A percentile compares a stretch with the other conserved stretches of the same genome.
phyloP scores from a whole-genome alignment of 345 rosid species.

The Adansonia digitata region DNA sequence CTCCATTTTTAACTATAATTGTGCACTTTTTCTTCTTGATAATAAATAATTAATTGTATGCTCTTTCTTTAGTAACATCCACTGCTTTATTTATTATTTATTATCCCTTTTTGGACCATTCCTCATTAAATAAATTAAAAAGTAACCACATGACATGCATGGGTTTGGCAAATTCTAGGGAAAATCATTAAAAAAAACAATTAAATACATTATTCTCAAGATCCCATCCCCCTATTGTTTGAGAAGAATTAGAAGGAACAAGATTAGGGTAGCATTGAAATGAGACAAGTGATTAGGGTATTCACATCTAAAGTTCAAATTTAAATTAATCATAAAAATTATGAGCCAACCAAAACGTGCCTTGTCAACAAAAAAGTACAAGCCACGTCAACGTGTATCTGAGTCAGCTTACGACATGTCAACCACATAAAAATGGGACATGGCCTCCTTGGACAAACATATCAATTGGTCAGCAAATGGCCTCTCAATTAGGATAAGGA shows the following conservation, averaged over 20 bases:
- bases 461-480: neutral
- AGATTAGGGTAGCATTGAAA: neutral
- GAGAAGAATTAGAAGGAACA: neutral
- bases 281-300: neutral
- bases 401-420: conserved; percentile 17
- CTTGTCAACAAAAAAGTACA: neutral
- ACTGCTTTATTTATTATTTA: neutral
- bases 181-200: neutral
- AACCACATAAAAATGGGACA: neutral
- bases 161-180: neutral
- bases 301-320: neutral
- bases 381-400: neutral
- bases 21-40: neutral
- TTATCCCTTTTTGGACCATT: neutral
- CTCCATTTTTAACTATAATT: too few species aligned
- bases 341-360: neutral
- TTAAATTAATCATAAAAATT: neutral
- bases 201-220: neutral
- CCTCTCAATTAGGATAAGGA: neutral
- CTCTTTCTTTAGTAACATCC: neutral
- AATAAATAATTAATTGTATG: neutral
- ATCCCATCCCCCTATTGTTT: neutral
- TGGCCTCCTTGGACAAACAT: neutral
- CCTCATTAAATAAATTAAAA: neutral
- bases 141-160: neutral